Conservation (phyloP, 768 basidiomycete species). For the Psilocybe sp. region DNA sequence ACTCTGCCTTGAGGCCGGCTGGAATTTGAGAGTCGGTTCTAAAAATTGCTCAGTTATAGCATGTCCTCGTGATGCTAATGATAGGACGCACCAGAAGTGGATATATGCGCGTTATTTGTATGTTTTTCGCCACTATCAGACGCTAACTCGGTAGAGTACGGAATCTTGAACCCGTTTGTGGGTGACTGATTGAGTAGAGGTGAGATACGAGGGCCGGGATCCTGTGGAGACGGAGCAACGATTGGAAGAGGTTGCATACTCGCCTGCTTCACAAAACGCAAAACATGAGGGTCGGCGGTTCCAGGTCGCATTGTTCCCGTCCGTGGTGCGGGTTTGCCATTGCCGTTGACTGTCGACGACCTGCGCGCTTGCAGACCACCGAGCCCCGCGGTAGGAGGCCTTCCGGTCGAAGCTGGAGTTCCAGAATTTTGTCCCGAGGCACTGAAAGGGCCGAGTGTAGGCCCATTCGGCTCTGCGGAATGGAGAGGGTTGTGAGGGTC, state of each 20-base stretch:
- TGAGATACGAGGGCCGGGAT: constrained; percentile 14
- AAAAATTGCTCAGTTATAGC: not conserved
- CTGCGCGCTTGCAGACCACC: too few species aligned
- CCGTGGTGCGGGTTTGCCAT: constrained; percentile 3
- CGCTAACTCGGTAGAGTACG: constrained; percentile 10
- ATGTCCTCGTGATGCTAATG: not conserved
- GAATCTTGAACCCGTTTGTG: constrained; percentile 17
- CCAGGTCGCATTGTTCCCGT: constrained; percentile 4
- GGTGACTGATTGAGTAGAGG: constrained; percentile 11
- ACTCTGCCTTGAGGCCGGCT: not conserved
- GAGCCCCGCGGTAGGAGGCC: too few species aligned
- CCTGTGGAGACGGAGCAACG: constrained; percentile 23
- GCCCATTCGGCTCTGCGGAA: too few species aligned
- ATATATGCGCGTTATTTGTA: constrained; percentile 28
- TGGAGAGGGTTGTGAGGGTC: too few species aligned
- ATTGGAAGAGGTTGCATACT: constrained; percentile 10
- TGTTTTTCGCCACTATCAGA: not conserved
- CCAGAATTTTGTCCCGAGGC: too few species aligned
- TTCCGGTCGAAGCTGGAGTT: too few species aligned
- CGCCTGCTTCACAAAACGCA: constrained; percentile 28
- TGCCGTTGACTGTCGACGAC: too few species aligned
- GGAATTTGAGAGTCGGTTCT: not conserved
- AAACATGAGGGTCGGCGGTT: constrained; percentile 1
- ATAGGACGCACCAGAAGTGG: constrained; percentile 4
- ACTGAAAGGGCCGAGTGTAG: too few species aligned